These are phyloP conservation scores for Taphrina flavorubra DNA, from an alignment of 1,139 yeast species.

Conservation along the genomic window DNA sequence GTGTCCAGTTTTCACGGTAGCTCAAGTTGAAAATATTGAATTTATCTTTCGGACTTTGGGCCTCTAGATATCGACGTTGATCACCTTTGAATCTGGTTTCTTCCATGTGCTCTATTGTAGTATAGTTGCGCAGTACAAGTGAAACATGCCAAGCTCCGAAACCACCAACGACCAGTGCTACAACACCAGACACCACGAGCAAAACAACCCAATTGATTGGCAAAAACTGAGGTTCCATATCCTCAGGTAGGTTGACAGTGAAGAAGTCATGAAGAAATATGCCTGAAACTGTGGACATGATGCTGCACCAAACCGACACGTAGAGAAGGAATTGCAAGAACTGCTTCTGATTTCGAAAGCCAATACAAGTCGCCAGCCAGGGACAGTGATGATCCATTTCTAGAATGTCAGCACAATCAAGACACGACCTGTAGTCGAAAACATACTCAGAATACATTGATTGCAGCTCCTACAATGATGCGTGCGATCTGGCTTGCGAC, in stretches of 20 bases:
- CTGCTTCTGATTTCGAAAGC: constrained; percentile 76
- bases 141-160: constrained; percentile 67
- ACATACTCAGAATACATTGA: constrained; percentile 40
- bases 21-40: constrained; percentile 79
- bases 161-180: constrained; percentile 64
- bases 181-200: constrained; percentile 65
- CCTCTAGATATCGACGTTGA: constrained; percentile 52
- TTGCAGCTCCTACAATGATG: constrained; percentile 42
- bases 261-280: constrained; percentile 30
- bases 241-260: constrained; percentile 26
- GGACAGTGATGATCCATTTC: constrained; percentile 56
- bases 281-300: constrained; percentile 45
- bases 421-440: background rate
- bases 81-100: constrained; percentile 56
- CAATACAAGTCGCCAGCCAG: constrained; percentile 92
- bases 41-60: constrained; percentile 52
- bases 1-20: constrained; percentile 61
- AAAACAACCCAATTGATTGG: constrained; percentile 64
- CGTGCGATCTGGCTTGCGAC: constrained; percentile 42
- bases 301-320: constrained; percentile 58
- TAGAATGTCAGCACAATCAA: constrained; percentile 1
- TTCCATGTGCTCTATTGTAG: constrained; percentile 84
- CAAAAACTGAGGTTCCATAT: constrained; percentile 42
- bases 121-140: constrained; percentile 64
- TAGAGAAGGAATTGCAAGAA: constrained; percentile 76